A percentile compares a stretch with the other conserved stretches of the same genome.
Evolutionary conservation across 139 green algal species (phyloP).

Genomic region (Chlorella sp.): DNA sequence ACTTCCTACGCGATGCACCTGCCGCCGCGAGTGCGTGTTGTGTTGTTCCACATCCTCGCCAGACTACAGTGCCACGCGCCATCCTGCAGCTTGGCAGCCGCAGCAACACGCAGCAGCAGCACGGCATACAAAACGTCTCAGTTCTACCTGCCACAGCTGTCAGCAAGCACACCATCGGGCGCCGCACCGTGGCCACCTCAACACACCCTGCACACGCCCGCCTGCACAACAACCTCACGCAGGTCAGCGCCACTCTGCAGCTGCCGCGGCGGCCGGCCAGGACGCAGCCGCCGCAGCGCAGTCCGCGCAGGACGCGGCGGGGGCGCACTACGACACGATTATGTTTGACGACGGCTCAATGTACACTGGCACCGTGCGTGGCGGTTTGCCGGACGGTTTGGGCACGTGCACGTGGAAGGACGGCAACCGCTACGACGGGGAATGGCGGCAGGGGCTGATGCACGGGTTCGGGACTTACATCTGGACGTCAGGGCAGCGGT

Average conservation of each 20-base stretch:
- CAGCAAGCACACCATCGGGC: neutral
- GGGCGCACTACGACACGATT: slow-evolving; percentile 25
- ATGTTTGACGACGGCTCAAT: slow-evolving; percentile 31
- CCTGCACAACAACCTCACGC: neutral
- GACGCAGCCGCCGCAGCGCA: neutral
- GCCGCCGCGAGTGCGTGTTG: too few species aligned
- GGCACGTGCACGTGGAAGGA: slow-evolving; percentile 56
- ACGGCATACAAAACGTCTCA: neutral
- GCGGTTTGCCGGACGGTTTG: slow-evolving; percentile 38
- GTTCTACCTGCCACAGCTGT: neutral
- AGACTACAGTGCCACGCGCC: too few species aligned
- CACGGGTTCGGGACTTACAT: slow-evolving; percentile 86
- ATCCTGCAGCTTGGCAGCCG: too few species aligned
- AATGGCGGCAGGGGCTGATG: slow-evolving; percentile 82
- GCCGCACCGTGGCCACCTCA: too few species aligned
- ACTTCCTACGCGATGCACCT: too few species aligned
- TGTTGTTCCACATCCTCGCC: too few species aligned
- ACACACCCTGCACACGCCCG: neutral
- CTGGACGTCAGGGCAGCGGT: slow-evolving; percentile 78
- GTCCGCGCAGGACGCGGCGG: neutral
- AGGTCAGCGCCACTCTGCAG: neutral
- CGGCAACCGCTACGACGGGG: slow-evolving; percentile 83
- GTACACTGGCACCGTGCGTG: slow-evolving; percentile 44
- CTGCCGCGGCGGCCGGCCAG: neutral
- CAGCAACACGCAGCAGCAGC: too few species aligned